Evolutionary conservation across 352 stramenopile genomes (phyloP).

Genomic region (Globisporangium acanthophoron): DNA sequence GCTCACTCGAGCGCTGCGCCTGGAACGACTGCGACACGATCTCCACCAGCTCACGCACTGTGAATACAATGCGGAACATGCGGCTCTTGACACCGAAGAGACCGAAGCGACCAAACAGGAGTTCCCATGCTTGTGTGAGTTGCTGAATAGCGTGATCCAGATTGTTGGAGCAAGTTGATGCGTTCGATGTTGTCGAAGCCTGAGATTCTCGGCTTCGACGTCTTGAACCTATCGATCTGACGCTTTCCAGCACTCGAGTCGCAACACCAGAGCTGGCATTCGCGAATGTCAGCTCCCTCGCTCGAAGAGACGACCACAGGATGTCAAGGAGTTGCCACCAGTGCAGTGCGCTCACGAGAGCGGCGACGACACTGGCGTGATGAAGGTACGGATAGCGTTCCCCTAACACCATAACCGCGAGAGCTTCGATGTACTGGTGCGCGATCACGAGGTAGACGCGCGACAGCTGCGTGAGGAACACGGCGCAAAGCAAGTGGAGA

Average conservation of each 20-base stretch:
- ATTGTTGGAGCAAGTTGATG: not conserved
- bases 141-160: not conserved
- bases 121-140: not conserved
- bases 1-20: too few relatives aligned
- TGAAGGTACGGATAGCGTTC: not conserved
- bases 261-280: not conserved
- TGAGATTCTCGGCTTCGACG: not conserved
- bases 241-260: not conserved
- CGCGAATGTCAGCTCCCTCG: not conserved
- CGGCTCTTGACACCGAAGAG: too few relatives aligned
- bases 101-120: not conserved
- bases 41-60: too few relatives aligned
- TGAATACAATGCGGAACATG: too few relatives aligned
- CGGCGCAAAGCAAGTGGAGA: too few relatives aligned
- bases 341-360: not conserved
- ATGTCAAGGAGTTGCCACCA: constrained; percentile 5
- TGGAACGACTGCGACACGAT: too few relatives aligned
- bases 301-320: not conserved
- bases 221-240: not conserved
- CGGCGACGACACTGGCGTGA: not conserved
- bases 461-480: not conserved
- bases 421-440: constrained; percentile 1
- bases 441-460: not conserved
- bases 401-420: not conserved
- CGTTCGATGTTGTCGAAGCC: not conserved